phyloP scores from a whole-genome alignment of 805 yeast species.

The Saccharomycopsis sp. region DNA sequence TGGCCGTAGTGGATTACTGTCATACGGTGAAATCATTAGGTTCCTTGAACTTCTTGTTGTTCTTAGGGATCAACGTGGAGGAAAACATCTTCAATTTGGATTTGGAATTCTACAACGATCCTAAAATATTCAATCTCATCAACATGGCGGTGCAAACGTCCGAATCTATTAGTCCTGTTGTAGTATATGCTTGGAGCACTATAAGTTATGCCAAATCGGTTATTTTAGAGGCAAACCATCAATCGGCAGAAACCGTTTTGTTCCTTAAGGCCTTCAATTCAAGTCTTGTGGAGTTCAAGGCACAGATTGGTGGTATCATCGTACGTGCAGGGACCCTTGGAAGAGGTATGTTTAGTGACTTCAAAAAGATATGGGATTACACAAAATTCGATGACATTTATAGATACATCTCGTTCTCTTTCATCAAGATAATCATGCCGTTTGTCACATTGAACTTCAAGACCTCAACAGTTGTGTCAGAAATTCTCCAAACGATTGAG shows the following conservation, averaged over 20 bases:
- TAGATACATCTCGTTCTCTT: conserved; percentile 11
- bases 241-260: conserved; percentile 15
- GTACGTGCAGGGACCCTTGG: conserved; percentile 16
- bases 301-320: conserved; percentile 14
- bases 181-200: conserved; percentile 63
- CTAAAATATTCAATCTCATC: conserved; percentile 36
- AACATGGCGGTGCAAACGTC: conserved; percentile 28
- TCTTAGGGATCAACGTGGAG: conserved; percentile 52
- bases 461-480: neutral
- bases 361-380: conserved; percentile 5
- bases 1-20: conserved; percentile 2
- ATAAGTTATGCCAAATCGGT: conserved; percentile 46
- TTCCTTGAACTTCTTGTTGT: conserved; percentile 39
- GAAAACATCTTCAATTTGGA: conserved; percentile 36
- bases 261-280: conserved; percentile 6
- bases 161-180: conserved; percentile 39
- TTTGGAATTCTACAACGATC: conserved; percentile 37
- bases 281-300: conserved; percentile 7
- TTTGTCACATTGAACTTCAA: conserved; percentile 2
- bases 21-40: conserved; percentile 23
- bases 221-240: conserved; percentile 36
- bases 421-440: conserved; percentile 24
- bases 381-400: conserved; percentile 23
- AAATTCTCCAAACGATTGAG: conserved; percentile 1
- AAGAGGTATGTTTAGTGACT: conserved; percentile 9